These are phyloP conservation scores for Ramicandelaber brevisporus DNA, from an alignment of 192 early-diverging fungal genomes.

Conservation along the genomic window DNA sequence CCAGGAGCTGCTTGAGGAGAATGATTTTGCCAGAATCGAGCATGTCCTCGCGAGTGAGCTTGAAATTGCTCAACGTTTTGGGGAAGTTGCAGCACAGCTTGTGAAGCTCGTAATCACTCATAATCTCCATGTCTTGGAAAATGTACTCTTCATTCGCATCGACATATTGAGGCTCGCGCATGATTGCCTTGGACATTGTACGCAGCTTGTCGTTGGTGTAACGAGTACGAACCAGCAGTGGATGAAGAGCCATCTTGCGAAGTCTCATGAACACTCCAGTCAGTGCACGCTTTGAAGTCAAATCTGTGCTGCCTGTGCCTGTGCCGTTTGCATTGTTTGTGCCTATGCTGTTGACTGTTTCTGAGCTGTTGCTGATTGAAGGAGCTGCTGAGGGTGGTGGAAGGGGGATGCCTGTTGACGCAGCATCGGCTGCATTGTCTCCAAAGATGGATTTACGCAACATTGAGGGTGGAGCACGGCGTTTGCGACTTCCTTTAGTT, in stretches of 20 bases:
- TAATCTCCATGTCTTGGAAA: constrained; percentile 62
- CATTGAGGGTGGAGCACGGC: too few species aligned
- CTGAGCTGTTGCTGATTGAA: too few species aligned
- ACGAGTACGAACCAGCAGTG: constrained; percentile 37
- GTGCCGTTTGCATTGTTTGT: constrained; percentile 2
- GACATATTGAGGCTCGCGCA: constrained; percentile 42
- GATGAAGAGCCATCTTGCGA: constrained; percentile 68
- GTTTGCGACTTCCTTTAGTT: too few species aligned
- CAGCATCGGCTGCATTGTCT: too few species aligned
- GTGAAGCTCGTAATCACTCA: constrained; percentile 72
- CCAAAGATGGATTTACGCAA: too few species aligned
- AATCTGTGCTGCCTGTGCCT: constrained; percentile 1
- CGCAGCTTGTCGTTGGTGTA: constrained; percentile 27
- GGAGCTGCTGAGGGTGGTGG: too few species aligned
- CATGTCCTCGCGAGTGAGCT: constrained; percentile 21
- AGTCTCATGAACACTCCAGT: constrained; percentile 50
- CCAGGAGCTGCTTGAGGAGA: constrained; percentile 26
- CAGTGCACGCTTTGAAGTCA: constrained; percentile 7
- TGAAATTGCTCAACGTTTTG: constrained; percentile 13
- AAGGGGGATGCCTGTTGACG: too few species aligned
- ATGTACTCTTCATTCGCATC: constrained; percentile 49
- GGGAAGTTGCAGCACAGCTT: constrained; percentile 20
- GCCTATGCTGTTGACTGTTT: not conserved
- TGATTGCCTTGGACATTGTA: constrained; percentile 39
- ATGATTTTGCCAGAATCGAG: constrained; percentile 59